A percentile compares a stretch with the other conserved stretches of the same genome.
These are phyloP conservation scores for Rhipidocladum racemiflorum DNA, from an alignment of 176 grass and related monocot species.

Conservation along the genomic window DNA sequence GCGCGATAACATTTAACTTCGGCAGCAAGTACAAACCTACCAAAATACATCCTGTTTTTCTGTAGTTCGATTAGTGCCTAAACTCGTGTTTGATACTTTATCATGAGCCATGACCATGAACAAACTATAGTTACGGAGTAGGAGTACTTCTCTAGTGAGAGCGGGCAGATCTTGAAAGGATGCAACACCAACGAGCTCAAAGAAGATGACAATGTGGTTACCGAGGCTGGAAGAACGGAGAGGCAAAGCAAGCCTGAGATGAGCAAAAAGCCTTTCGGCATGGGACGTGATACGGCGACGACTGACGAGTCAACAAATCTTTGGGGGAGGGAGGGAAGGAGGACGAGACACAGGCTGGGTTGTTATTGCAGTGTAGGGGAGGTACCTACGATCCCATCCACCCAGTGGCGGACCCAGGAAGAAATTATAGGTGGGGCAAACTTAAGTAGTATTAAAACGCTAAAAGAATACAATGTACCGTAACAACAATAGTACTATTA, in stretches of 20 bases:
- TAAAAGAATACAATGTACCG: too few relatives aligned
- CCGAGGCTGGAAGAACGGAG: background rate
- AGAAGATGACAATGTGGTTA: constrained; percentile 1
- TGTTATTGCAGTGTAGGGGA: background rate
- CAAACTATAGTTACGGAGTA: background rate
- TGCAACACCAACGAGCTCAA: background rate
- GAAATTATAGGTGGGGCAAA: too few relatives aligned
- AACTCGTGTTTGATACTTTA: too few relatives aligned
- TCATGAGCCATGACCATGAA: too few relatives aligned
- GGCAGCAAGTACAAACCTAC: background rate
- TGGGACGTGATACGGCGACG: background rate
- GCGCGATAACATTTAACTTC: background rate
- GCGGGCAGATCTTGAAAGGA: background rate
- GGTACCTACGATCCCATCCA: background rate
- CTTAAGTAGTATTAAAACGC: too few relatives aligned
- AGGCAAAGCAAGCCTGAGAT: background rate
- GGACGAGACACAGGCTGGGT: background rate
- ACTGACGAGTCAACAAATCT: too few relatives aligned
- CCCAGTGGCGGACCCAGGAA: too few relatives aligned
- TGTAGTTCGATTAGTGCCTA: too few relatives aligned
- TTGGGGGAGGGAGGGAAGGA: too few relatives aligned
- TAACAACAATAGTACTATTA: too few relatives aligned
- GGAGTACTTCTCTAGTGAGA: background rate
- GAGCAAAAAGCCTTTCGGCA: constrained; percentile 6
- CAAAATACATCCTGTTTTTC: too few relatives aligned